Evolutionary conservation across 1,284 basidiomycete genomes (phyloP), one percentile per base, ranked within the genome.

Genomic region (Papiliotrema flavescens): DNA sequence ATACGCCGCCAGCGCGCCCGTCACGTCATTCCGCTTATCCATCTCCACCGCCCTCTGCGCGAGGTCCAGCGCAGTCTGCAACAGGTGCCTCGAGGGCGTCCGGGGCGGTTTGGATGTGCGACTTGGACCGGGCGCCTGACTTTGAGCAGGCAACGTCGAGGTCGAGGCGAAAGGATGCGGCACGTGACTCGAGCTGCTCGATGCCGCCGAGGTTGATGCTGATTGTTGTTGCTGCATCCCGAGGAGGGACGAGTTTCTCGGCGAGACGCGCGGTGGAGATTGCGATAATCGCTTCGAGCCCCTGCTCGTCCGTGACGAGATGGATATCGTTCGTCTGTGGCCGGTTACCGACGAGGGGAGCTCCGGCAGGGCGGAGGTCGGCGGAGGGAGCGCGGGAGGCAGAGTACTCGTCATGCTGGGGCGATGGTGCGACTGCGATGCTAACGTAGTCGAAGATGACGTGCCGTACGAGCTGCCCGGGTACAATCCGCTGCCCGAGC

Each of bases 11-110:
- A 78, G 56, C 0, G 76, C 76, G 4, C 75, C 74, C 0, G 58
- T 51, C 9, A 78, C 75, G 55, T 76, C 74, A 50, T 76, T 76
- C 23, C 61, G 66, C 54, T 71, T 70, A 58, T 78, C 76, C 66
- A 73, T 70, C 58, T 76, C 73, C n/a, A 78, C 76, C 0, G 76
- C 76, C 34, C 62, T 59, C 43, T 78, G 75, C 0, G 76, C 76
- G 15, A 78, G 68, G 55, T 76, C 72, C 24, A 78, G 63, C 0
- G 76, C 76, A 2, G 69, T 62, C 56, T 76, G 75, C 1, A 78
- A 58, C 14, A 78, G 59, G 44, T 73, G 71, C 8, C 73, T 60
- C 0, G 74, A 76, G 0, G 76, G 70, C 8, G 73, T 66, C 8
- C 75, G 62, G 19, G 62, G 59, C 2, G 57, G 56, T 48, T 53